These are phyloP conservation scores for Polytolypa hystricis DNA, from an alignment of 2,329 filamentous ascomycete species.

Conservation along the genomic window DNA sequence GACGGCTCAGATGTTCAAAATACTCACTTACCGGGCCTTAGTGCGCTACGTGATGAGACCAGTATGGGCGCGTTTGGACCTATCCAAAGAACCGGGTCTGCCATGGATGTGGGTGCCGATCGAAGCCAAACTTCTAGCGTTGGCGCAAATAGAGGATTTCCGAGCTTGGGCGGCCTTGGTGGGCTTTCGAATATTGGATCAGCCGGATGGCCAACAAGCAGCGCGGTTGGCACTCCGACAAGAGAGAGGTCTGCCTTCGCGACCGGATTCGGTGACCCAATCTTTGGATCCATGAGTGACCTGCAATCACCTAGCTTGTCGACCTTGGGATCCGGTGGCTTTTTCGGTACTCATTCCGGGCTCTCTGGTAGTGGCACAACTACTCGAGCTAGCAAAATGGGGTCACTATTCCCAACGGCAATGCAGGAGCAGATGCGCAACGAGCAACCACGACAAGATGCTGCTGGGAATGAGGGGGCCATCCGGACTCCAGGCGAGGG, in stretches of 20 bases:
- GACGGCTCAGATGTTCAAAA: slow-evolving; percentile 44
- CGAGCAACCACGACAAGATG: slow-evolving; percentile 49
- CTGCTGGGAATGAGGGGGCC: slow-evolving; percentile 45
- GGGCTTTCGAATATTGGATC: slow-evolving; percentile 45
- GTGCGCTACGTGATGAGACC: slow-evolving; percentile 41
- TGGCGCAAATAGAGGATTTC: slow-evolving; percentile 56
- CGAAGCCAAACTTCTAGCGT: slow-evolving; percentile 88
- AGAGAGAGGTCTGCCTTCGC: slow-evolving; percentile 43
- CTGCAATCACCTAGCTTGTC: slow-evolving; percentile 45
- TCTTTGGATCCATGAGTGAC: slow-evolving; percentile 68
- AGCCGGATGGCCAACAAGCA: slow-evolving; percentile 44
- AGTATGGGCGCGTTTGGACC: slow-evolving; percentile 43
- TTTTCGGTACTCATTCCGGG: slow-evolving; percentile 53
- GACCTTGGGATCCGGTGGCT: slow-evolving; percentile 31
- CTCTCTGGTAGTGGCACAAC: slow-evolving; percentile 53
- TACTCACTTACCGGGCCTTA: slow-evolving; percentile 40
- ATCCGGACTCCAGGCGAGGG: slow-evolving; percentile 46
- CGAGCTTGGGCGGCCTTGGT: slow-evolving; percentile 42
- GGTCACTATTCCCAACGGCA: slow-evolving; percentile 72
- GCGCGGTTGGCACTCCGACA: slow-evolving; percentile 63
- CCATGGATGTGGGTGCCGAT: slow-evolving; percentile 54
- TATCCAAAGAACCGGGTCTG: slow-evolving; percentile 43
- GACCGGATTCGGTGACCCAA: slow-evolving; percentile 44
- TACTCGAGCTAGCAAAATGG: slow-evolving; percentile 68
- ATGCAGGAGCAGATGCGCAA: slow-evolving; percentile 86